These are phyloP conservation scores for Coemansia sp. DNA, from an alignment of 192 early-diverging fungal species.

Conservation along the genomic window DNA sequence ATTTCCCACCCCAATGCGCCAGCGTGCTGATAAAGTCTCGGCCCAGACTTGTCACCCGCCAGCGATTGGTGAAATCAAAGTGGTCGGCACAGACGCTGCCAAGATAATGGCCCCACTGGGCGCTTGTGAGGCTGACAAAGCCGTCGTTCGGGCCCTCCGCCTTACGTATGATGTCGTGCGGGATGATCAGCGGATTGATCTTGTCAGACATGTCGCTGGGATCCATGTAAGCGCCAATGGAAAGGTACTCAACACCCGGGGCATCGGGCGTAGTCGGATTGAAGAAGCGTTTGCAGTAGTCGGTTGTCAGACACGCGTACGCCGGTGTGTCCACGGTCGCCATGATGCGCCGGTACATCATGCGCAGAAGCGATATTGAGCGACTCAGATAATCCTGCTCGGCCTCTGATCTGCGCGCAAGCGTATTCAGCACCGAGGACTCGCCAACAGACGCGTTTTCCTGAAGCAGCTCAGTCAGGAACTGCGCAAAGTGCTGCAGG, in stretches of 20 bases:
- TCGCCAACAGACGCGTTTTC: conserved; percentile 46
- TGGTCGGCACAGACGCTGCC: conserved; percentile 82
- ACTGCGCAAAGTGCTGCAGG: conserved; percentile 47
- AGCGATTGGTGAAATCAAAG: conserved; percentile 77
- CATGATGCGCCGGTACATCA: conserved; percentile 62
- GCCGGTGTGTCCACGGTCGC: conserved; percentile 82
- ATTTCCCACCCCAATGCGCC: conserved; percentile 44
- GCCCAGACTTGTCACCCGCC: conserved; percentile 39
- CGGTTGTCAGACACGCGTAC: conserved; percentile 86
- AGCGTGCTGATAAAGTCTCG: conserved; percentile 45
- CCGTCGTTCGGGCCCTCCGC: conserved; percentile 93
- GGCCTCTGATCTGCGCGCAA: conserved; percentile 26
- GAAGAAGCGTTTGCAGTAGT: conserved; percentile 82
- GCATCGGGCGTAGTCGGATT: conserved; percentile 85
- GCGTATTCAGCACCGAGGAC: conserved; percentile 22
- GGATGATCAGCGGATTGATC: conserved; percentile 73
- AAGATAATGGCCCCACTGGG: conserved; percentile 87
- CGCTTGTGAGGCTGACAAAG: conserved; percentile 78
- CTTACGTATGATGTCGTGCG: conserved; percentile 73
- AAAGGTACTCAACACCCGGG: conserved; percentile 74
- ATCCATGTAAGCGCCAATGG: conserved; percentile 74
- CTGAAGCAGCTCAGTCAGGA: conserved; percentile 36
- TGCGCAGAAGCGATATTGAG: conserved; percentile 36
- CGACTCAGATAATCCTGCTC: conserved; percentile 36
- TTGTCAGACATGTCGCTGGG: conserved; percentile 62